Evolutionary conservation across 2,329 filamentous ascomycete species (phyloP).

Genomic region (Cordyceps tenuipes): DNA sequence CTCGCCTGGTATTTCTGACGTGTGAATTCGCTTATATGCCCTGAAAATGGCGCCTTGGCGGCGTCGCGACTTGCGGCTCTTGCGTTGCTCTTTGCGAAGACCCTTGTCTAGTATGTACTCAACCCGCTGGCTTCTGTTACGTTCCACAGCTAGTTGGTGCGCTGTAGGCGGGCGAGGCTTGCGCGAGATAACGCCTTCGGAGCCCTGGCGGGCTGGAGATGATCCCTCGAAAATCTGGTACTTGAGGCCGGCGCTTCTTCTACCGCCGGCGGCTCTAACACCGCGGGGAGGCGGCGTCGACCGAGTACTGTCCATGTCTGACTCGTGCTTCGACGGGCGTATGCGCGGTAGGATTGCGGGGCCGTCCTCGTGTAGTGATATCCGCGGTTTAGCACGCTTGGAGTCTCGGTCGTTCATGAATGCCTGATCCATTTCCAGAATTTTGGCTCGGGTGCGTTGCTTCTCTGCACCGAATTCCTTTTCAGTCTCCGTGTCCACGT

Average conservation of each 20-base stretch:
- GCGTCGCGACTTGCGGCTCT: constrained; percentile 51
- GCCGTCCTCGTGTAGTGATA: constrained; percentile 40
- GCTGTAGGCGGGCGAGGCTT: constrained; percentile 70
- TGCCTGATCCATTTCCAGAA: constrained; percentile 66
- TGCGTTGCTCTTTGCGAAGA: constrained; percentile 57
- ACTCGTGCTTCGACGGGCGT: constrained; percentile 52
- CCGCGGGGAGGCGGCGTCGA: constrained; percentile 34
- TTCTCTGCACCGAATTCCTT: constrained; percentile 63
- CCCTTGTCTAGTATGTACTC: constrained; percentile 74
- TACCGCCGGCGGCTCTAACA: constrained; percentile 18
- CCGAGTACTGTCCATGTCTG: constrained; percentile 36
- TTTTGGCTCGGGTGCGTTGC: constrained; percentile 64
- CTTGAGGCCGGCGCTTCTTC: constrained; percentile 43
- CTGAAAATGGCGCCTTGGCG: constrained; percentile 59
- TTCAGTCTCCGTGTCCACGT: constrained; percentile 65
- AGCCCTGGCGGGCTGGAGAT: constrained; percentile 46
- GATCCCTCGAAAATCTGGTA: constrained; percentile 54
- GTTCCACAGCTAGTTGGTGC: constrained; percentile 73
- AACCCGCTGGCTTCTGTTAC: constrained; percentile 70
- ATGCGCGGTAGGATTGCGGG: constrained; percentile 55
- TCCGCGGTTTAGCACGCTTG: constrained; percentile 42
- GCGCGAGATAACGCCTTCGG: constrained; percentile 47
- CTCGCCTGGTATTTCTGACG: constrained; percentile 46
- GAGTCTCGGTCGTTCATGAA: constrained; percentile 54
- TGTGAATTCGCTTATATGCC: constrained; percentile 54